phyloP scores from a whole-genome alignment of 73 alveolate genomes.

The Blepharisma japonicum region DNA sequence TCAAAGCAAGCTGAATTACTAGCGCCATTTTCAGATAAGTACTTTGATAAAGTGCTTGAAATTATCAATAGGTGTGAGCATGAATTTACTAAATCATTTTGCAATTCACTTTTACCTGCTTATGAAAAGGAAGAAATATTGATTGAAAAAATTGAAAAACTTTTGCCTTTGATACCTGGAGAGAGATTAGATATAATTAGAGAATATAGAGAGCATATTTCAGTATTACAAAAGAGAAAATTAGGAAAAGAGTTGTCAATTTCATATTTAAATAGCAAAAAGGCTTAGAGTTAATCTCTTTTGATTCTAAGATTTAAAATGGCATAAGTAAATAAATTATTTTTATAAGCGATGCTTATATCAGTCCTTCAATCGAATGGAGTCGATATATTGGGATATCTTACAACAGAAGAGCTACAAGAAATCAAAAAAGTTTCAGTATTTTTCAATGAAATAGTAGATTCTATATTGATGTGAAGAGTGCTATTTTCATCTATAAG shows the following conservation, averaged over 20 bases:
- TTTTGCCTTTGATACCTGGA: not conserved
- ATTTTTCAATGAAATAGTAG: no score
- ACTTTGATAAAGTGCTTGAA: slow-evolving; percentile 1
- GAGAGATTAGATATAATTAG: not conserved
- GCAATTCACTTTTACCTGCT: not conserved
- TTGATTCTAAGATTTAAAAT: no score
- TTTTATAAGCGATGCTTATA: no score
- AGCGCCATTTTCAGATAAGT: not conserved
- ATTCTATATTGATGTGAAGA: no score
- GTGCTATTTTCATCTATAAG: no score
- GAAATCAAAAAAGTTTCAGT: no score
- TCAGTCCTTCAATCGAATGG: no score
- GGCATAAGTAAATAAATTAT: no score
- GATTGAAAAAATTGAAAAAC: slow-evolving; percentile 4
- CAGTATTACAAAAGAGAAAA: not conserved
- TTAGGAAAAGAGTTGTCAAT: not conserved
- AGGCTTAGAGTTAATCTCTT: no score
- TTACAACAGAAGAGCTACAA: no score
- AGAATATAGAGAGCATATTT: not conserved
- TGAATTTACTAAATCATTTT: not conserved
- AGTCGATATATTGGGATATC: no score
- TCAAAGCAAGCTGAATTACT: not conserved
- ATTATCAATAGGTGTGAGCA: not conserved
- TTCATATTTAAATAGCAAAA: not conserved
- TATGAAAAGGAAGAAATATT: not conserved